phyloP scores from a whole-genome alignment of 495 filamentous ascomycete species.

The Neurospora intermedia region DNA sequence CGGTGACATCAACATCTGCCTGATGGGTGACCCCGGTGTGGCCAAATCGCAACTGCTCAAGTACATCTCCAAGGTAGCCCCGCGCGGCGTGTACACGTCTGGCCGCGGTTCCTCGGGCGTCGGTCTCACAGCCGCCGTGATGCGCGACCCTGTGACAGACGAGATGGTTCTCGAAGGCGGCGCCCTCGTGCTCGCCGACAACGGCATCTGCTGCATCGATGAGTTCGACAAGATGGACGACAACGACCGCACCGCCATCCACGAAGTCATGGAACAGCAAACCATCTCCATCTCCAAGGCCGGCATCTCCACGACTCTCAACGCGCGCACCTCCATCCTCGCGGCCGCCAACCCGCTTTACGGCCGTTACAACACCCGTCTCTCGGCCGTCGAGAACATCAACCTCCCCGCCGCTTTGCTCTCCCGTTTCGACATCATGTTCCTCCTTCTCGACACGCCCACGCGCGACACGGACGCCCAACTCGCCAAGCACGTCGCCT shows the following conservation, averaged over 20 bases:
- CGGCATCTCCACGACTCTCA: constrained; percentile 90
- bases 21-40: constrained; percentile 99
- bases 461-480: constrained; percentile 80
- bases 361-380: constrained; percentile 92
- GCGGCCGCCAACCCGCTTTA: constrained; percentile 96
- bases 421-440: constrained; percentile 93
- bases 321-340: constrained; percentile 93
- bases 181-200: constrained; percentile 90
- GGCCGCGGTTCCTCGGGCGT: constrained; percentile 93
- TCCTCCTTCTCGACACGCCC: constrained; percentile 90
- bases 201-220: constrained; percentile 98
- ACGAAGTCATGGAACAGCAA: constrained; percentile 99
- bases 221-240: constrained; percentile 99
- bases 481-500: constrained; percentile 89
- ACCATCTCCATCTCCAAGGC: constrained; percentile 98
- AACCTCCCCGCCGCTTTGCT: constrained; percentile 92
- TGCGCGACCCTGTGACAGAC: constrained; percentile 96
- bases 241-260: constrained; percentile 87
- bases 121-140: constrained; percentile 93
- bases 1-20: constrained; percentile 95
- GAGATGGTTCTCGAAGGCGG: constrained; percentile 98
- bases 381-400: constrained; percentile 97
- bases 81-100: constrained; percentile 94
- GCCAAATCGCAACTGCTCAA: constrained; percentile 96
- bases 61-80: constrained; percentile 97